Evolutionary conservation across 1,139 yeast species (phyloP).

Genomic region (Taphrina flavorubra): DNA sequence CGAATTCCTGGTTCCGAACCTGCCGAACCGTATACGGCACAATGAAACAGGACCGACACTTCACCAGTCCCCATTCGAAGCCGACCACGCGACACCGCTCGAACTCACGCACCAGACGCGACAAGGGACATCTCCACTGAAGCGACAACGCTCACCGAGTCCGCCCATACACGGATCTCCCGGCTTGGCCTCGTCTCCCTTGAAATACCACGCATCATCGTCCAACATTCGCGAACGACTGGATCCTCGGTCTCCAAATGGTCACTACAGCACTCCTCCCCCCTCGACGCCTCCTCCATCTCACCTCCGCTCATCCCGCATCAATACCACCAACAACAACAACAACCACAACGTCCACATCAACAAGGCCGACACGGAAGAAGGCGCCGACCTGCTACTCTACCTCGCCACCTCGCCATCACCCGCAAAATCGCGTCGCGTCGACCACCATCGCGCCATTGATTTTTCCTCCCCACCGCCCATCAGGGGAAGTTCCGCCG

Average conservation of each 20-base stretch:
- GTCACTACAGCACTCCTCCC: slow-evolving; percentile 22
- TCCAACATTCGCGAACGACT: slow-evolving; percentile 5
- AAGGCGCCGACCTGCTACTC: slow-evolving; percentile 82
- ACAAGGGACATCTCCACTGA: slow-evolving; percentile 20
- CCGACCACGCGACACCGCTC: slow-evolving; percentile 6
- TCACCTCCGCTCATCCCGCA: slow-evolving; percentile 7
- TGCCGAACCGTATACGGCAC: slow-evolving; percentile 25
- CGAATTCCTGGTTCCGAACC: slow-evolving; percentile 32
- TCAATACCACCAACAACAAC: not conserved
- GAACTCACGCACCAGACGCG: slow-evolving; percentile 17
- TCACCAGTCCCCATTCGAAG: not conserved
- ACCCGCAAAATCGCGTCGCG: slow-evolving; percentile 56
- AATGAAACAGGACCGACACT: slow-evolving; percentile 12
- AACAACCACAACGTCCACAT: too few species aligned
- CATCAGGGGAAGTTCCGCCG: slow-evolving; percentile 40
- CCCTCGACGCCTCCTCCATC: slow-evolving; percentile 40
- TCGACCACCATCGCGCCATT: slow-evolving; percentile 32
- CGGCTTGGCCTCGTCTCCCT: slow-evolving; percentile 22
- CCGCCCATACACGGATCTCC: not conserved
- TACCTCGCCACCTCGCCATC: slow-evolving; percentile 87
- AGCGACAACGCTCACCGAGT: slow-evolving; percentile 35
- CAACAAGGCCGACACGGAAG: slow-evolving; percentile 54
- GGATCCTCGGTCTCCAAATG: slow-evolving; percentile 20
- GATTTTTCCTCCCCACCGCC: slow-evolving; percentile 32
- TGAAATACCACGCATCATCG: slow-evolving; percentile 29